Percentiles rank a stretch among this genome's conserved stretches.
Evolutionary conservation across 495 filamentous ascomycete genomes (phyloP).

Genomic region (Xylaria flabelliformis): DNA sequence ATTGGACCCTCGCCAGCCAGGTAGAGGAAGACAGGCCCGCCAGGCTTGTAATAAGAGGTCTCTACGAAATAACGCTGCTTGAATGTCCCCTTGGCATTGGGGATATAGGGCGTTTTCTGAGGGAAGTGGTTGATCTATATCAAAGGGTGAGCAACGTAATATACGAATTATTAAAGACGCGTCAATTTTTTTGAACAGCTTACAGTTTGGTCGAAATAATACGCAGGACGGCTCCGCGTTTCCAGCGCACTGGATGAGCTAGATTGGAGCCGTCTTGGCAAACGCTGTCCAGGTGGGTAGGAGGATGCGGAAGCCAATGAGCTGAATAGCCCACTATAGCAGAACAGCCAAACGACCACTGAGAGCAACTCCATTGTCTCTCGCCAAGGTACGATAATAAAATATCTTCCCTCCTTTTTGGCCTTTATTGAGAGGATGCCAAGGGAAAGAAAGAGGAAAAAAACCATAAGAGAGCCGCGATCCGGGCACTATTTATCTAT

Average conservation of each 20-base stretch:
- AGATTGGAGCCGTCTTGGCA: constrained; percentile 19
- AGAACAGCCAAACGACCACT: constrained; percentile 15
- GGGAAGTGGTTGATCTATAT: constrained; percentile 49
- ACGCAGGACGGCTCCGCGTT: constrained; percentile 10
- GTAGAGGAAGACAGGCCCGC: constrained; percentile 50
- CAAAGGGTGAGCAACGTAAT: neutral
- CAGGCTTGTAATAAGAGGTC: constrained; percentile 48
- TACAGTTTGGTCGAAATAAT: constrained; percentile 25
- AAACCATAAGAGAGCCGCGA: neutral
- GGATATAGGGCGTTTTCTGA: constrained; percentile 39
- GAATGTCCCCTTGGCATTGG: constrained; percentile 46
- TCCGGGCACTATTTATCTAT: neutral
- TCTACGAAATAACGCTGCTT: constrained; percentile 50
- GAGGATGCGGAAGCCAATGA: constrained; percentile 16
- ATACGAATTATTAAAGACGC: too few species aligned
- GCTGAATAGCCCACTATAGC: constrained; percentile 12
- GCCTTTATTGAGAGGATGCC: neutral
- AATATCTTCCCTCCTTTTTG: neutral
- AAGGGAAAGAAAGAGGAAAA: neutral
- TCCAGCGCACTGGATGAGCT: neutral
- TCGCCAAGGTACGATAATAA: neutral
- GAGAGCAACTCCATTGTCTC: constrained; percentile 18
- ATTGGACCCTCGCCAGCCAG: constrained; percentile 45
- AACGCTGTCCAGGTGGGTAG: constrained; percentile 4
- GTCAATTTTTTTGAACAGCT: neutral